Percentiles rank a stretch among this genome's conserved stretches.
phyloP scores from a whole-genome alignment of 1,284 basidiomycete genomes.

The Hymenochaete sp. region DNA sequence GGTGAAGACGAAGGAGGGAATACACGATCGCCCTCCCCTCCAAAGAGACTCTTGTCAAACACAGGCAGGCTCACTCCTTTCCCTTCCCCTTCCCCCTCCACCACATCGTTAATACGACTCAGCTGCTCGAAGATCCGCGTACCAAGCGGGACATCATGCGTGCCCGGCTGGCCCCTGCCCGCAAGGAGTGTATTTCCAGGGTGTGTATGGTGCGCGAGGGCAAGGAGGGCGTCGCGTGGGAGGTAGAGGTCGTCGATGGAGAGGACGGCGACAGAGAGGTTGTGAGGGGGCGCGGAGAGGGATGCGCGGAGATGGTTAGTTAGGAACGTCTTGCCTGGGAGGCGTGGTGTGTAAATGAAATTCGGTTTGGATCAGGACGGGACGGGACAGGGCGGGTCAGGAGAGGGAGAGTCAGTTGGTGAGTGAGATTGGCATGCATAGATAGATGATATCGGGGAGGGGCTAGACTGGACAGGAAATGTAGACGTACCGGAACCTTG shows the following conservation, averaged over 20 bases:
- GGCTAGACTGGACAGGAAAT: background rate
- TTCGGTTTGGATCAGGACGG: too few species aligned
- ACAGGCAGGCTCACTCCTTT: slow-evolving; percentile 52
- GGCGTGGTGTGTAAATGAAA: too few species aligned
- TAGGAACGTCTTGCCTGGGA: slow-evolving; percentile 67
- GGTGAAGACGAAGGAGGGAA: too few species aligned
- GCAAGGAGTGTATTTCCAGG: slow-evolving; percentile 57
- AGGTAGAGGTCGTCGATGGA: slow-evolving; percentile 87
- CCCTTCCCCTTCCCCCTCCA: background rate
- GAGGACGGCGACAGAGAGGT: slow-evolving; percentile 54
- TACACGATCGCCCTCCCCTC: slow-evolving; percentile 76
- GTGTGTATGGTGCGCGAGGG: slow-evolving; percentile 41
- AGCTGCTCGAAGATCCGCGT: slow-evolving; percentile 42
- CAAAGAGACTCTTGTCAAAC: slow-evolving; percentile 80
- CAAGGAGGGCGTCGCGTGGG: slow-evolving; percentile 47
- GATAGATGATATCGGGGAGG: too few species aligned
- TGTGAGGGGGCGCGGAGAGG: slow-evolving; percentile 41
- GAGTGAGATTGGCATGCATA: too few species aligned
- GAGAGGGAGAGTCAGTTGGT: too few species aligned
- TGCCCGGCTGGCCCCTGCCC: slow-evolving; percentile 82
- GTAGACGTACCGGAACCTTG: slow-evolving; percentile 48
- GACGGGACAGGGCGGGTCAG: too few species aligned
- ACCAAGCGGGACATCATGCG: slow-evolving; percentile 72
- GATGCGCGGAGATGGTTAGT: slow-evolving; percentile 44
- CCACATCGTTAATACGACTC: slow-evolving; percentile 34